phyloP scores from a whole-genome alignment of 179 eudicot species.

The Pouteria campechiana region DNA sequence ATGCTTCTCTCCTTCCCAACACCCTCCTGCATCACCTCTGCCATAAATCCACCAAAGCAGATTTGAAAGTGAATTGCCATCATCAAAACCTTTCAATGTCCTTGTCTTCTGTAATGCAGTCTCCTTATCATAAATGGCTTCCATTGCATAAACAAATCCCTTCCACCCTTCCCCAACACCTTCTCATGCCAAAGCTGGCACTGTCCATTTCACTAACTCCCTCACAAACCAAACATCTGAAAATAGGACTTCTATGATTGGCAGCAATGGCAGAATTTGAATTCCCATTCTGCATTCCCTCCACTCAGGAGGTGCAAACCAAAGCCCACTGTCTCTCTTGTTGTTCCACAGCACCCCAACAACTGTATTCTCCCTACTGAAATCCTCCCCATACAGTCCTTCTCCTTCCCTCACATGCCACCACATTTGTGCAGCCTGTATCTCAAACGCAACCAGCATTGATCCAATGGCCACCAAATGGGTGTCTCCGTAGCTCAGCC shows the following conservation, averaged over 20 bases:
- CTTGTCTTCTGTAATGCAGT: constrained; percentile 43
- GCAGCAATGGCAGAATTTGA: constrained; percentile 63
- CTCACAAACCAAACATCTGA: constrained; percentile 43
- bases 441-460: constrained; percentile 56
- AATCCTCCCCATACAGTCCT: constrained; percentile 48
- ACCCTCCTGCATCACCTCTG: constrained; percentile 31
- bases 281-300: constrained; percentile 79
- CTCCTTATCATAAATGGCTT: constrained; percentile 55
- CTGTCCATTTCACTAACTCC: constrained; percentile 68
- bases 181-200: constrained; percentile 50
- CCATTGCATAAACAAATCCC: constrained; percentile 68
- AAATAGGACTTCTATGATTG: constrained; percentile 59
- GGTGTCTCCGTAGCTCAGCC: constrained; percentile 74
- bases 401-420: constrained; percentile 70
- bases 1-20: constrained; percentile 16
- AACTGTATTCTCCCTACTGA: constrained; percentile 45
- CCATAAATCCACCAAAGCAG: constrained; percentile 89
- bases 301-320: constrained; percentile 86
- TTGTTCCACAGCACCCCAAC: constrained; percentile 71
- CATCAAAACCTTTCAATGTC: constrained; percentile 59
- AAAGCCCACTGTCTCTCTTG: constrained; percentile 74
- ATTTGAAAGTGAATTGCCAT: constrained; percentile 76
- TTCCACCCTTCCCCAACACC: constrained; percentile 95
- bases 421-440: constrained; percentile 76
- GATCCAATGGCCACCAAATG: constrained; percentile 61